Base-by-base conservation (phyloP, 176 grass and related monocot genomes). In the Saccharum officinarum region DNA sequence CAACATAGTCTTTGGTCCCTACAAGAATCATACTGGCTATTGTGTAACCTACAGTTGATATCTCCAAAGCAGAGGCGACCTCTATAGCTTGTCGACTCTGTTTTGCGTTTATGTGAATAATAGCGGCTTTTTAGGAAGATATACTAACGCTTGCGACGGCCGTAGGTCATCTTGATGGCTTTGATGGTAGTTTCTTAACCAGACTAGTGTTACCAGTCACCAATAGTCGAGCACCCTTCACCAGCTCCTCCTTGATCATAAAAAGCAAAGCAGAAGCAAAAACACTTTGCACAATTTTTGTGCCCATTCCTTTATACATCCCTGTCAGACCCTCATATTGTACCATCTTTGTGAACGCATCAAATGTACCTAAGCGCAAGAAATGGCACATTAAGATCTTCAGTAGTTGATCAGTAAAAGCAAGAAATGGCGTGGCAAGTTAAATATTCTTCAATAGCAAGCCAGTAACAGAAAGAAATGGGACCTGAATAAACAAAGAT, bases 191-290 rank as follows among this genome's bases (percentile, higher is more conserved):
- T 85, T 89, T 80, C 75, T 78, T 81, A 38, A 86, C 83, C 34
- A 83, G 66, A 46, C 82, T 87, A 10, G 88, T 75, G 69, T 93
- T 84, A 25, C 97, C 90, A 1, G 81, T 94, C 17, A 99, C 92
- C 44, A 99, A 69, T 37, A 96, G 75, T 79, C 92, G 97, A 82
- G 88, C 89, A 66, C 71, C 93, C 86, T 92, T 99, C 39, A 99
- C 93, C 49, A 99, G 90, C 86, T 96, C 97, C 82, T 96, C 97
- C 83, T 99, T 99, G 3, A 99, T 92, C 97, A 96, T 99, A 54
- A 99, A 99, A 52, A 99, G 92, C 69, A 99, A 85, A 44, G 92
- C 97, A 20, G 97, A 91, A 73, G 97, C 93, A 94, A 99, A 94
- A 40, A 99, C 92, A 82, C 97, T 94, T 62, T 99, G 97, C 52